Base-by-base conservation (phyloP, 805 yeast species). In the Yarrowia sp. region DNA sequence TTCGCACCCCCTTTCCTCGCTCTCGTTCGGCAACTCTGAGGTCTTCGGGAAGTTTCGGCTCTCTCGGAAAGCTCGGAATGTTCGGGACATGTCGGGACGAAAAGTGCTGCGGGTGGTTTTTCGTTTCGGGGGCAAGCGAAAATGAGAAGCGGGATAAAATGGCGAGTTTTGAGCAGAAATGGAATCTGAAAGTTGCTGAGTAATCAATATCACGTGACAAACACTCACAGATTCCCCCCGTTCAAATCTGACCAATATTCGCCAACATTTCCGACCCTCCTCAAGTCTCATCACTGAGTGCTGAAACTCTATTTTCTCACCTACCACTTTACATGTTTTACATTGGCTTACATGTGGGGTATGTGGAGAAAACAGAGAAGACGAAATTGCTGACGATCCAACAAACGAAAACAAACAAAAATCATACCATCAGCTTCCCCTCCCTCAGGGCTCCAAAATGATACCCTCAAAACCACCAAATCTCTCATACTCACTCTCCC, bases 311-410 rank as follows among this genome's bases (percentile, higher is more conserved):
- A 24, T 24, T 24, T 24, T 10, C 39, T 40, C 39, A 13, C 49
- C 47, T 39, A 30, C 50, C 64, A 17, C 50, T 42, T 58, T 58
- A 58, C 64, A 58, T 58, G 64, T 58, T 58, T 58, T 58, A 58
- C 64, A 58, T 58, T 42, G 64, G 40, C 33, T 58, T 58, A 58
- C 64, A 58, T 58, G 64, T 58, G 64, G 64, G 64, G 67, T n/a
- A 44, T 42, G n/a, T 43, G 40, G 66, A 24, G 30, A 24, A 24
- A 24, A 24, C 30, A 24, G 30, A 24, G 30, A 24, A 24, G 7
- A 5, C 30, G 30, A 24, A 24, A 2, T 24, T 24, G 30, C 30
- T 0, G 30, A 7, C 3, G 30, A 24, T 24, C 30, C 3, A 24
- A 24, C 30, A 24, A 24, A 24, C 30, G 3, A 2, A 24, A 24